phyloP scores from a whole-genome alignment of 495 filamentous ascomycete species.

The Podospora appendiculata region DNA sequence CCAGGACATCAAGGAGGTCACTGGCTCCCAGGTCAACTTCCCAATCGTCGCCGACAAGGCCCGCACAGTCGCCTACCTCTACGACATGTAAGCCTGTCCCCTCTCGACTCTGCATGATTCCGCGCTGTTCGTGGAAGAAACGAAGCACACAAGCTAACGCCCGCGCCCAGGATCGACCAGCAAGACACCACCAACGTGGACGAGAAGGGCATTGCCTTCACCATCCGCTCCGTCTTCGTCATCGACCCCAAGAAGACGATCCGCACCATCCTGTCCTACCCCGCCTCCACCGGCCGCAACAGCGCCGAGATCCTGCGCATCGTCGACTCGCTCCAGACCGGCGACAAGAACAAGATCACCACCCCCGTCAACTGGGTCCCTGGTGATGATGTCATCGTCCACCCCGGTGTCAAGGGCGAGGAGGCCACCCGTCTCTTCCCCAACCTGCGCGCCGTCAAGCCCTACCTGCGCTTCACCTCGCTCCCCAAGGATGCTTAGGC shows the following conservation, averaged over 20 bases:
- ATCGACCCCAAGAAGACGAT: constrained; percentile 99
- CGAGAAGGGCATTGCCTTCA: constrained; percentile 93
- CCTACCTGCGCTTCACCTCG: constrained; percentile 71
- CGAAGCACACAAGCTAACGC: neutral
- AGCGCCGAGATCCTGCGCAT: constrained; percentile 92
- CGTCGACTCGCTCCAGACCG: constrained; percentile 92
- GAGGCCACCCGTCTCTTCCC: constrained; percentile 88
- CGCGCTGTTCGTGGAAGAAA: neutral
- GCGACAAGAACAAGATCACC: constrained; percentile 91
- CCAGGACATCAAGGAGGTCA: constrained; percentile 93
- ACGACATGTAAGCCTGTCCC: constrained; percentile 74
- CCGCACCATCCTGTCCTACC: constrained; percentile 92
- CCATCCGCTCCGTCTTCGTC: constrained; percentile 97
- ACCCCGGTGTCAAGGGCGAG: constrained; percentile 78
- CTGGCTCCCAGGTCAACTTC: constrained; percentile 72
- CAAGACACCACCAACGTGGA: constrained; percentile 77
- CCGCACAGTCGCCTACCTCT: constrained; percentile 80
- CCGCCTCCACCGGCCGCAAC: constrained; percentile 95
- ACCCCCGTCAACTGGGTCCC: constrained; percentile 90
- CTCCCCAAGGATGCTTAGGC: constrained; percentile 45
- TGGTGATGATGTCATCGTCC: constrained; percentile 91
- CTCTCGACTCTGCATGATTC: neutral
- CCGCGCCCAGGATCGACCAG: constrained; percentile 60
- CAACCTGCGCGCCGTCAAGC: constrained; percentile 87
- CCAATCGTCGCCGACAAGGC: constrained; percentile 98